phyloP scores from a whole-genome alignment of 306 rosid genomes.

The peach (Prunus persica) region Prunus_persica_NCBIv2 NC_034015.1:2156501-2157000 shows the following conservation, averaged over 20 bases:
- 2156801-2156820: not conserved
- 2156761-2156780: not conserved
- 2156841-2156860: slow-evolving; percentile 55
- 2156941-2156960: slow-evolving; percentile 77
- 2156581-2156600: too few relatives aligned
- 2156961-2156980: slow-evolving; percentile 84
- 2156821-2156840: not conserved
- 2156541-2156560: too few relatives aligned
- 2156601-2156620: too few relatives aligned
- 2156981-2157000: slow-evolving; percentile 81
- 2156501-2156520: too few relatives aligned
- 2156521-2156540: too few relatives aligned
- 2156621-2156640: too few relatives aligned
- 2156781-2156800: not conserved
- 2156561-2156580: too few relatives aligned
- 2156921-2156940: slow-evolving; percentile 92
- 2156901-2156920: slow-evolving; percentile 58
- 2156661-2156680: too few relatives aligned
- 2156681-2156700: too few relatives aligned
- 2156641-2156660: too few relatives aligned
- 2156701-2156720: too few relatives aligned
- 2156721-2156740: too few relatives aligned
- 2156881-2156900: slow-evolving; percentile 79
- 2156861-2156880: slow-evolving; percentile 52
- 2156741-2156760: not conserved